A percentile compares a stretch with the other conserved stretches of the same genome.
Conservation (phyloP, 208 protist genomes). For the Trypanosoma mega region DNA sequence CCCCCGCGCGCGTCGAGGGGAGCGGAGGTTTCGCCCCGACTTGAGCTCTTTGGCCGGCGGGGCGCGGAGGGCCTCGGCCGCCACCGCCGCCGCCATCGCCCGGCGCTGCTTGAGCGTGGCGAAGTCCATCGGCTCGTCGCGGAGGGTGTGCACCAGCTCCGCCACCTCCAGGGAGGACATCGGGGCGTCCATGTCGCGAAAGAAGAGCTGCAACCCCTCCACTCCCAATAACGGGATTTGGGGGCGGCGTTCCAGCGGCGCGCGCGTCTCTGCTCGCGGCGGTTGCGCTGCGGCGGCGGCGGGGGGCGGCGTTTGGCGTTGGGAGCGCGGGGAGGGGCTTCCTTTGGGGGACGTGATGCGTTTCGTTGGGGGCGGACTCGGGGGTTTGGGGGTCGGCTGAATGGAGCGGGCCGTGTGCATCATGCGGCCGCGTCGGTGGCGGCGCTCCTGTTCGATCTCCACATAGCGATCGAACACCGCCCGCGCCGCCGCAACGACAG, state of each 20-base stretch:
- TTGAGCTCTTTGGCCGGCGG: neutral
- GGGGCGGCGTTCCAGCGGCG: slow-evolving; percentile 3
- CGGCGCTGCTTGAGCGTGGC: slow-evolving; percentile 17
- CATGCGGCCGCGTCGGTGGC: neutral
- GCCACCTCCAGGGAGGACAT: slow-evolving; percentile 52
- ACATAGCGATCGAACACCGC: slow-evolving; percentile 38
- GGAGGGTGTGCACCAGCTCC: slow-evolving; percentile 43
- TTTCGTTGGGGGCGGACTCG: neutral
- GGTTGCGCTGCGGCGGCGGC: neutral
- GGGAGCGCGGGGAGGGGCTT: too few relatives aligned
- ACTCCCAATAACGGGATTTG: slow-evolving; percentile 27
- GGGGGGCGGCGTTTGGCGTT: too few relatives aligned
- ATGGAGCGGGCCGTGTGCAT: neutral
- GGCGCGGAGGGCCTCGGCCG: neutral
- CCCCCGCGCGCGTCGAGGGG: neutral
- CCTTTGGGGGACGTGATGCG: neutral
- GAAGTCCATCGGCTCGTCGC: slow-evolving; percentile 26
- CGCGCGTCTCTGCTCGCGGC: neutral
- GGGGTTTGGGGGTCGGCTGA: neutral
- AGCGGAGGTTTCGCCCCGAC: neutral
- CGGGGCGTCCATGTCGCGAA: slow-evolving; percentile 36
- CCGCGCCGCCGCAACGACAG: slow-evolving; percentile 33
- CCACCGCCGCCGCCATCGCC: slow-evolving; percentile 9
- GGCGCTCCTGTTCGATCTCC: slow-evolving; percentile 16
- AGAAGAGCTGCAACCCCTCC: slow-evolving; percentile 44